Evolutionary conservation across 495 filamentous ascomycete species (phyloP).

Genomic region (Parmelia sp.): DNA sequence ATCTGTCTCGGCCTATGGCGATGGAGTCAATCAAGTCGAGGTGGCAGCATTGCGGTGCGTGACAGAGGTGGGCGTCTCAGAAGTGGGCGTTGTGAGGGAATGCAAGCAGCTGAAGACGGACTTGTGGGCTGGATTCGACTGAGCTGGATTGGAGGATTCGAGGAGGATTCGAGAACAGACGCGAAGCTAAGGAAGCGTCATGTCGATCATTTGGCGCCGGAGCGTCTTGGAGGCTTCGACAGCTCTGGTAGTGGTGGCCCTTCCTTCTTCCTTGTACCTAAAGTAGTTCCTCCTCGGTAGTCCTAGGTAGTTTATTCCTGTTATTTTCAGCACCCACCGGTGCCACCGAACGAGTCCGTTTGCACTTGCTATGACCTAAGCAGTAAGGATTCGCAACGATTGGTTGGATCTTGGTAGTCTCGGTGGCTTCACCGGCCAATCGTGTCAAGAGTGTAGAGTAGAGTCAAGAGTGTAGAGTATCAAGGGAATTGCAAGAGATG

Average conservation of each 20-base stretch:
- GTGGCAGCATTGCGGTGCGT: not conserved
- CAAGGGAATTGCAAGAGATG: too few species aligned
- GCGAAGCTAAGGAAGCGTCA: not conserved
- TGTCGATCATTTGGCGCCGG: slow-evolving; percentile 7
- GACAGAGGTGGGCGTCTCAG: not conserved
- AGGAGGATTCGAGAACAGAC: not conserved
- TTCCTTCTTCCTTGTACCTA: not conserved
- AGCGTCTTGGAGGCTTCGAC: slow-evolving; percentile 8
- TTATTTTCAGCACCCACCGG: too few species aligned
- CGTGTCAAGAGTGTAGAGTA: too few species aligned
- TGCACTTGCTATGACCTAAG: not conserved
- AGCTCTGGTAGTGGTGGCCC: not conserved
- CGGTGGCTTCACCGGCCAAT: not conserved
- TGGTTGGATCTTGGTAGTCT: not conserved
- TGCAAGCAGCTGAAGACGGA: not conserved
- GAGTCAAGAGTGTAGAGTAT: too few species aligned
- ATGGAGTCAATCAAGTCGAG: not conserved
- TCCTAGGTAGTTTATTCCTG: not conserved
- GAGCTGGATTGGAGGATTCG: too few species aligned
- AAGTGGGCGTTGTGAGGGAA: not conserved
- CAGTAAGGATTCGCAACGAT: not conserved
- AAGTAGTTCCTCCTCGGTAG: too few species aligned
- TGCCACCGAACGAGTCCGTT: not conserved
- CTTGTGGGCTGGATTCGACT: not conserved
- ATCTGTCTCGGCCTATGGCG: not conserved